A percentile compares a stretch with the other conserved stretches of the same genome.
Conservation (phyloP, 257 asterid genomes). For the Solanum ahanhuiri region DNA sequence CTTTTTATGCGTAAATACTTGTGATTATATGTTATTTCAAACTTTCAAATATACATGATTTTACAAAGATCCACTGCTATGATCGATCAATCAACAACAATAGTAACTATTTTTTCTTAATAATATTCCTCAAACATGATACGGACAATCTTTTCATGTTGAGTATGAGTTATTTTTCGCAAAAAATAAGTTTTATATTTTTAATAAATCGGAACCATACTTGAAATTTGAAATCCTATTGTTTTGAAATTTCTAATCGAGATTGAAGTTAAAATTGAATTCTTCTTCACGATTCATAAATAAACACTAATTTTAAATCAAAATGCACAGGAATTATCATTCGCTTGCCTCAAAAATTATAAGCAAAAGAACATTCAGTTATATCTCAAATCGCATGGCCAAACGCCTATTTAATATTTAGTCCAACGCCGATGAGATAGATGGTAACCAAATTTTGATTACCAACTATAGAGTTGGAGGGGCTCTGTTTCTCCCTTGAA, state of each 20-base stretch:
- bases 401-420: neutral
- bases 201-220: neutral
- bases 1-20: neutral
- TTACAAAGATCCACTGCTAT: neutral
- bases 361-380: neutral
- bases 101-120: neutral
- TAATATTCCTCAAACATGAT: neutral
- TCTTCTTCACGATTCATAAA: no score
- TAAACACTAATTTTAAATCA: no score
- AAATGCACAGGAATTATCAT: neutral
- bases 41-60: no score
- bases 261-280: neutral
- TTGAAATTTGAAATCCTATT: no score
- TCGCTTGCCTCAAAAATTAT: neutral
- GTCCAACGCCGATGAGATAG: neutral
- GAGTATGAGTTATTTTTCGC: neutral
- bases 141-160: neutral
- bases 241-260: no score
- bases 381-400: neutral
- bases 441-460: neutral
- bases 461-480: neutral
- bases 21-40: no score
- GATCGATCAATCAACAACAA: no score
- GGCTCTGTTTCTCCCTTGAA: neutral
- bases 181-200: neutral